phyloP scores from a whole-genome alignment of 306 rosid species.

The Rosa multiflora region DNA sequence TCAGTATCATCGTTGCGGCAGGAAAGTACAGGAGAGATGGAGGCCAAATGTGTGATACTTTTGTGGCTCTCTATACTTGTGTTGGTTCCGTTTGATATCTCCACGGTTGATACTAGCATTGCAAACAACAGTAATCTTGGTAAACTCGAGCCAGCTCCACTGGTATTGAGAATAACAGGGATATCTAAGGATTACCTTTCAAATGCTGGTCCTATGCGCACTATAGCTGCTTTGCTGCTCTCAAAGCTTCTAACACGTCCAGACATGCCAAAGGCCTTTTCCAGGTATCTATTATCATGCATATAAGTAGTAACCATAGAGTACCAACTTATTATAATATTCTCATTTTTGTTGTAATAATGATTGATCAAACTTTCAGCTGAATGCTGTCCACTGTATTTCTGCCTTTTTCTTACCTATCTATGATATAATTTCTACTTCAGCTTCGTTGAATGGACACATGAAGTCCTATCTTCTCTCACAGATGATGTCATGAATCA shows the following conservation, averaged over 20 bases:
- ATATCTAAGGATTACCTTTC: conserved; percentile 86
- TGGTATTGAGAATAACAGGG: conserved; percentile 78
- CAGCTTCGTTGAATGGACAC: conserved; percentile 93
- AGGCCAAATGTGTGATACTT: conserved; percentile 85
- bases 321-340: not conserved
- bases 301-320: conserved; percentile 14
- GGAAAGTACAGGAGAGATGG: conserved; percentile 95
- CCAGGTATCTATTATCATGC: conserved; percentile 42
- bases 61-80: conserved; percentile 93
- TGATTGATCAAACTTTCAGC: conserved; percentile 9
- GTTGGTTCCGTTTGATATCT: conserved; percentile 91
- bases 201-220: conserved; percentile 82
- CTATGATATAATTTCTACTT: conserved; percentile 28
- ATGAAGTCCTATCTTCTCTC: conserved; percentile 64
- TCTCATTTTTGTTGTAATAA: not conserved
- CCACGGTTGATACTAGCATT: conserved; percentile 80
- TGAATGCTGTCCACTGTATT: not conserved
- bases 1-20: conserved; percentile 63
- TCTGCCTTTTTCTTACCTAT: conserved; percentile 24
- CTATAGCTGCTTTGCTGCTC: conserved; percentile 85
- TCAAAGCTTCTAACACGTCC: conserved; percentile 91
- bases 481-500: conserved; percentile 60
- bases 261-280: conserved; percentile 89
- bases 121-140: conserved; percentile 42
- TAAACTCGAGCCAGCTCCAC: conserved; percentile 66